A percentile compares a stretch with the other conserved stretches of the same genome.
These are phyloP conservation scores for Tetradesmus obliquus DNA, from an alignment of 139 green algal genomes.

Conservation along the genomic window DNA sequence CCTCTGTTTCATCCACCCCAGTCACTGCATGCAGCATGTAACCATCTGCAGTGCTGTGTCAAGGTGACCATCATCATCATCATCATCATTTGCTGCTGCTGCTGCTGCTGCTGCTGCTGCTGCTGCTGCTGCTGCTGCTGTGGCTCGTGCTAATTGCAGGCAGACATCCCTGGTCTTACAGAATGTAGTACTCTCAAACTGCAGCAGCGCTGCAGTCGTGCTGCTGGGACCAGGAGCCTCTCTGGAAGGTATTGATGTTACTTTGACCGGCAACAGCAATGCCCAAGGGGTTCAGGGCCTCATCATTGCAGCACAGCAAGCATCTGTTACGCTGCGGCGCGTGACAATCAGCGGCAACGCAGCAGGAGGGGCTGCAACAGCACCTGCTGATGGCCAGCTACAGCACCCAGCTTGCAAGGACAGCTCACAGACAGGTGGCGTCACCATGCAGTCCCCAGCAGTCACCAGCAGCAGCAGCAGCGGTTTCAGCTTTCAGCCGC, in stretches of 20 bases:
- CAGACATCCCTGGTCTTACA: not conserved
- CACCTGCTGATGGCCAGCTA: not conserved
- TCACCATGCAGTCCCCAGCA: not conserved
- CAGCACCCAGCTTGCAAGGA: not conserved
- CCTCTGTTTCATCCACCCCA: not conserved
- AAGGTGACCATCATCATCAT: too few species aligned
- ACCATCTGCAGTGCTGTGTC: not conserved
- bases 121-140: not conserved
- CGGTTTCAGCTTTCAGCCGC: not conserved
- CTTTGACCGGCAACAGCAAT: not conserved
- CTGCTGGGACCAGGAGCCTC: not conserved
- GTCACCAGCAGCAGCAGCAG: not conserved
- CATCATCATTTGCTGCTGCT: not conserved
- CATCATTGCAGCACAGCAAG: constrained; percentile 5
- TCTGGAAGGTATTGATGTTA: not conserved
- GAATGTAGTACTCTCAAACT: not conserved
- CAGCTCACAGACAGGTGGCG: not conserved
- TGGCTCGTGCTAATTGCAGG: not conserved
- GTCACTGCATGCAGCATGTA: not conserved
- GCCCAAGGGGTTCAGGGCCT: not conserved
- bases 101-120: not conserved
- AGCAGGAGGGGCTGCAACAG: not conserved
- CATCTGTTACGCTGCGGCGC: not conserved
- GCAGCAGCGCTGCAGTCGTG: constrained; percentile 1
- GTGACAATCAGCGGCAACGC: not conserved